phyloP scores from a whole-genome alignment of 2,329 filamentous ascomycete genomes.

The Penicillium sp. region DNA sequence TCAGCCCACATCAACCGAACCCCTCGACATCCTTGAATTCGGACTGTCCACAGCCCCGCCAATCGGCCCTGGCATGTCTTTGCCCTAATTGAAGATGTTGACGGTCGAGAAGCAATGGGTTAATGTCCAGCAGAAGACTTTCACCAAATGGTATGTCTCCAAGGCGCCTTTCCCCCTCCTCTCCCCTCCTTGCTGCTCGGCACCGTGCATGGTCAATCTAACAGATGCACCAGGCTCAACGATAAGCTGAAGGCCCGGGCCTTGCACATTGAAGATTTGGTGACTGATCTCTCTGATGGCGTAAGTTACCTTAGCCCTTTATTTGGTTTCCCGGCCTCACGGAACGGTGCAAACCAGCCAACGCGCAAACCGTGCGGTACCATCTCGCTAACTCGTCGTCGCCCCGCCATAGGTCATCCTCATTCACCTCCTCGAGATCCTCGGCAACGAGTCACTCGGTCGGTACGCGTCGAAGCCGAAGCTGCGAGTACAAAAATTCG shows the following conservation, averaged over 20 bases:
- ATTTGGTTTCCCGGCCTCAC: not conserved
- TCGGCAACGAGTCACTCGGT: conserved; percentile 90
- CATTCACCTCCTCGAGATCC: conserved; percentile 94
- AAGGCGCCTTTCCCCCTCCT: not conserved
- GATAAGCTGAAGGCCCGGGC: conserved; percentile 82
- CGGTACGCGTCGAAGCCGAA: conserved; percentile 97
- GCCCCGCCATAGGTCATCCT: conserved; percentile 71
- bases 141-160: conserved; percentile 83
- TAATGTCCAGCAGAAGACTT: conserved; percentile 95
- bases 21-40: conserved; percentile 7
- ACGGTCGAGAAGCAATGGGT: conserved; percentile 65
- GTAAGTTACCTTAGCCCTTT: conserved; percentile 58
- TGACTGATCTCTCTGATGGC: conserved; percentile 87
- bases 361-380: not conserved
- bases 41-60: conserved; percentile 15
- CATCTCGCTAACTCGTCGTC: not conserved
- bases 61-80: conserved; percentile 36
- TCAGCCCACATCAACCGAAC: conserved; percentile 5
- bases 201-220: not conserved
- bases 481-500: conserved; percentile 92
- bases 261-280: conserved; percentile 82
- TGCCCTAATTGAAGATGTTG: conserved; percentile 42
- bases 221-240: conserved; percentile 70
- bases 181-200: not conserved
- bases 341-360: not conserved